Evolutionary conservation across 2,329 filamentous ascomycete species (phyloP), one percentile per base, ranked within the genome.

Genomic region (Clarireedia sp.): DNA sequence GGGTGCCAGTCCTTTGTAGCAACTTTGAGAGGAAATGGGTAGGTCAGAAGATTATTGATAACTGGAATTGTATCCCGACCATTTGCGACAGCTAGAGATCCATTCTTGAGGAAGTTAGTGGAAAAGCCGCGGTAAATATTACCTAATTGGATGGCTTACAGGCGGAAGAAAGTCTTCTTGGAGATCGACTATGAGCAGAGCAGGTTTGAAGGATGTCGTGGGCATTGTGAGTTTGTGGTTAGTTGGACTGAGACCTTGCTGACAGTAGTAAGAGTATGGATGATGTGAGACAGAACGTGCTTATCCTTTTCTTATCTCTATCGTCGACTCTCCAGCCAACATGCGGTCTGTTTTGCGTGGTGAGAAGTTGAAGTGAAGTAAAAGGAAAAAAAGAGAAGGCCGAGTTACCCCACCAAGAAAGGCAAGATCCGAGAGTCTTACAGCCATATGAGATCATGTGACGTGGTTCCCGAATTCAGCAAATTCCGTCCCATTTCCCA

Each of bases 1-100:
- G 94, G 94, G 68, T 99, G 94, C 77, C 83, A 95, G 79, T 99
- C 94, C 69, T 90, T 86, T n/a, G 92, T 96, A 45, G 89, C 90
- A 62, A 97, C 74, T 63, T 86, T 89, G 65, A 87, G 69, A 40
- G 75, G 71, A 68, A 96, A 95, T 47, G 87, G 84, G 23, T 86
- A 76, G 4, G 71, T 62, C 55, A 97, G 81, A 46, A 97, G 83
- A 48, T 72, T 62, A 75, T 96, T 96, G 72, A 97, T 79, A 17
- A 78, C 62, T 2, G 82, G 77, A 8, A 85, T 79, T 57, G 95
- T 84, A 60, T 80, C 73, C 61, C 89, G 86, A 61, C 85, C 94
- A 49, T 78, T 74, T 54, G 81, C 68, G n/a, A 97, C 89, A 33
- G 90, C 86, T 50, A 99, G 83, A n/a, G 89, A 78, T 60, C 92